A percentile compares a stretch with the other conserved stretches of the same genome.
Conservation (phyloP, 495 filamentous ascomycete genomes). For the Podospora pseudoanserina region DNA sequence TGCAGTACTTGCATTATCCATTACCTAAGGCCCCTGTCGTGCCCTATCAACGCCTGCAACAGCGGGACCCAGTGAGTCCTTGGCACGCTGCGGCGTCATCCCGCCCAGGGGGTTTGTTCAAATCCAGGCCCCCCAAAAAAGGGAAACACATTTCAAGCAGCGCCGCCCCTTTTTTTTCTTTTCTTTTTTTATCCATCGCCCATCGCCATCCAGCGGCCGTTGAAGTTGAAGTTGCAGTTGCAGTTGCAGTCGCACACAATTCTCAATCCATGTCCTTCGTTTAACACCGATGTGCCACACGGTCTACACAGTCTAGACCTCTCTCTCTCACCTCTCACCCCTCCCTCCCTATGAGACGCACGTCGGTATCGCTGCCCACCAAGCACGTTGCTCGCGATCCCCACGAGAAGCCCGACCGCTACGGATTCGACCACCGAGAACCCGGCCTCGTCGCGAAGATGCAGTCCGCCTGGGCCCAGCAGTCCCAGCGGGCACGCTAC, state of each 20-base stretch:
- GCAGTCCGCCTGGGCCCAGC: constrained; percentile 59
- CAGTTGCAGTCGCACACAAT: background rate
- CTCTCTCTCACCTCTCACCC: background rate
- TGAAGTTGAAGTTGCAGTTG: background rate
- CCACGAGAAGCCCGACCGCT: constrained; percentile 56
- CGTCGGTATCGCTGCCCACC: constrained; percentile 56
- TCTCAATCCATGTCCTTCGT: constrained; percentile 20
- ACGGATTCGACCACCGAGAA: constrained; percentile 44
- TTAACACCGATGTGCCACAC: background rate
- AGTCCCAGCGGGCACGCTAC: constrained; percentile 71
- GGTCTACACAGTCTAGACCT: background rate
- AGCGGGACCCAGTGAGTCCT: constrained; percentile 11
- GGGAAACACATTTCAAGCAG: constrained; percentile 10
- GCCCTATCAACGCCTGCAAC: constrained; percentile 12
- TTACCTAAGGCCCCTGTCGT: constrained; percentile 2
- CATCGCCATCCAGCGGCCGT: constrained; percentile 3
- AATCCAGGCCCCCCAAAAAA: background rate
- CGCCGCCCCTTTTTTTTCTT: background rate
- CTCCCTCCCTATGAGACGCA: constrained; percentile 50
- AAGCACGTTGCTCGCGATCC: constrained; percentile 54
- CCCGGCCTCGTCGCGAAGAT: constrained; percentile 45
- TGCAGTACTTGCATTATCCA: constrained; percentile 1
- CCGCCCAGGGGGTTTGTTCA: constrained; percentile 1
- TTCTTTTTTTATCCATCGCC: background rate
- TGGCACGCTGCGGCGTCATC: constrained; percentile 13